Evolutionary conservation across 306 rosid species (phyloP).

Genomic region (Albizia julibrissin): DNA sequence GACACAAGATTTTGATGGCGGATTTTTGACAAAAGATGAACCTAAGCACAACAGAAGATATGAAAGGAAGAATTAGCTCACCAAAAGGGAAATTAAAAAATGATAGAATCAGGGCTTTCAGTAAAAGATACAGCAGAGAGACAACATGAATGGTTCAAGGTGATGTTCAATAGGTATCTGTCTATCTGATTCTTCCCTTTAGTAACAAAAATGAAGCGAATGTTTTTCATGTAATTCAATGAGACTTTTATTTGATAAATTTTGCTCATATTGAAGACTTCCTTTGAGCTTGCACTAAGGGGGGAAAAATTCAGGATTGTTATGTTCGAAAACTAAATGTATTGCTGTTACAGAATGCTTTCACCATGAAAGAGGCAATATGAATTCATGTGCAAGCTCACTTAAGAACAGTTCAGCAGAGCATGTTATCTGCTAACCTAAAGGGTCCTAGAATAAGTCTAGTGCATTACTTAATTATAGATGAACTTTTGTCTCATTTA

Average conservation of each 20-base stretch:
- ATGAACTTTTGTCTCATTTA: background rate
- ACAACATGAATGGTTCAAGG: conserved; percentile 29
- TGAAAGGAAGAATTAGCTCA: conserved; percentile 22
- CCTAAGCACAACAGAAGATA: conserved; percentile 44
- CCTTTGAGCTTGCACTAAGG: background rate
- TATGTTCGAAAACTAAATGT: background rate
- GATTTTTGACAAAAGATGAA: conserved; percentile 76
- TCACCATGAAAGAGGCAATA: background rate
- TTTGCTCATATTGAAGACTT: background rate
- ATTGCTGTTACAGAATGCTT: background rate
- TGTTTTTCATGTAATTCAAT: background rate
- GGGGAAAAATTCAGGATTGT: background rate
- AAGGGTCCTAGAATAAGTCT: background rate
- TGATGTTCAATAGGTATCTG: background rate
- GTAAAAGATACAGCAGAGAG: conserved; percentile 5
- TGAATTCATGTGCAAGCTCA: background rate
- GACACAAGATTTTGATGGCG: conserved; percentile 87
- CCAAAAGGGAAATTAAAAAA: background rate
- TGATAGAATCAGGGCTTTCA: background rate
- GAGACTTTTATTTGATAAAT: background rate
- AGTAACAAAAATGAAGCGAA: conserved; percentile 55
- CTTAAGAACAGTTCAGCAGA: background rate
- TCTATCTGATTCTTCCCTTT: background rate
- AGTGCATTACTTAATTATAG: background rate
- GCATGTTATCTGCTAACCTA: background rate